Evolutionary conservation across 768 basidiomycete species (phyloP).

Genomic region (Pseudohyphozyma bogoriensis): DNA sequence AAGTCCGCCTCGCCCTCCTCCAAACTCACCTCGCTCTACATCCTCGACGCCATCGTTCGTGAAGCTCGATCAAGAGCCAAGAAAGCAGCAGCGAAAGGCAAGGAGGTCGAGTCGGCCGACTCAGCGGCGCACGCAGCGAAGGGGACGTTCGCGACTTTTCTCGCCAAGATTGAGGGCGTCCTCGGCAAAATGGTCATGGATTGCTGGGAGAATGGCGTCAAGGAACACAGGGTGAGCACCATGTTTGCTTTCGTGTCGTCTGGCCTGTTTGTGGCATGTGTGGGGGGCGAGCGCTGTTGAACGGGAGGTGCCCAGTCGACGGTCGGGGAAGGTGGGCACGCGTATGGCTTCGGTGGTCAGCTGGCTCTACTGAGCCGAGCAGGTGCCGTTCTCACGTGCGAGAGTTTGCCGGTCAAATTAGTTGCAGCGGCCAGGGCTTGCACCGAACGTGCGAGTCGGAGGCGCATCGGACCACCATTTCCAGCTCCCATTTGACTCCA

Average conservation of each 20-base stretch:
- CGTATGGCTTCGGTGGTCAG: too few species aligned
- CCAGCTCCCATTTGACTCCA: too few species aligned
- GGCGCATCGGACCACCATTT: too few species aligned
- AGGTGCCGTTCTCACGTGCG: not conserved
- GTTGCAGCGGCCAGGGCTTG: too few species aligned
- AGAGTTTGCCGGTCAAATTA: not conserved
- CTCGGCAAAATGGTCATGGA: slow-evolving; percentile 82
- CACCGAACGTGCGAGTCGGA: too few species aligned
- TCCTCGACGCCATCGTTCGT: slow-evolving; percentile 83
- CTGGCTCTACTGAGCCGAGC: too few species aligned
- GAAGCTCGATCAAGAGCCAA: slow-evolving; percentile 60
- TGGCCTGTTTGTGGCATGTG: not conserved
- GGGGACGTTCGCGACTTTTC: slow-evolving; percentile 56
- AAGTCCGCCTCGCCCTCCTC: slow-evolving; percentile 56
- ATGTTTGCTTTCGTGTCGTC: not conserved
- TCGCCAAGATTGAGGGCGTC: slow-evolving; percentile 80
- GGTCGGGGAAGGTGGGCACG: not conserved
- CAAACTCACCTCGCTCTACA: slow-evolving; percentile 82
- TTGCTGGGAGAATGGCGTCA: slow-evolving; percentile 54
- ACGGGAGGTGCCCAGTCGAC: not conserved
- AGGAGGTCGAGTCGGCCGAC: slow-evolving; percentile 35
- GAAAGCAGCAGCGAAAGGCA: slow-evolving; percentile 55
- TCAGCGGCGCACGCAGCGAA: slow-evolving; percentile 7
- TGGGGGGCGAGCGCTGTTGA: not conserved
- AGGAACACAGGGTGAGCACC: slow-evolving; percentile 75